A percentile compares a stretch with the other conserved stretches of the same genome.
These are phyloP conservation scores for Ogataea siamensis DNA, from an alignment of 805 yeast species.

Conservation along the genomic window DNA sequence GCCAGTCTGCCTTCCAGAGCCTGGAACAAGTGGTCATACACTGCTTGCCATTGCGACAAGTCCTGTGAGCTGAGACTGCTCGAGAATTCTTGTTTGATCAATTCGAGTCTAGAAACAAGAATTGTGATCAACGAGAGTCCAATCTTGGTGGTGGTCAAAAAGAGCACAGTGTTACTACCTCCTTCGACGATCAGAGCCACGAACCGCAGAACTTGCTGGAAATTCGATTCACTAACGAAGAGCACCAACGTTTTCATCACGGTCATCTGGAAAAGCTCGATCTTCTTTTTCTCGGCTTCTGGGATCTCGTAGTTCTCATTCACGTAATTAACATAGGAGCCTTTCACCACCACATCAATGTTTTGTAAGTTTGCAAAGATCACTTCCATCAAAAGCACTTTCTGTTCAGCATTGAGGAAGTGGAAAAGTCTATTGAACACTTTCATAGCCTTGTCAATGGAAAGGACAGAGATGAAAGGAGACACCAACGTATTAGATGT, in stretches of 20 bases:
- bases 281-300: constrained; percentile 50
- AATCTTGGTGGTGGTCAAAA: constrained; percentile 68
- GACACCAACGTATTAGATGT: constrained; percentile 58
- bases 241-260: constrained; percentile 82
- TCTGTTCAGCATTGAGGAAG: constrained; percentile 72
- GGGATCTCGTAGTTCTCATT: constrained; percentile 47
- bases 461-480: constrained; percentile 80
- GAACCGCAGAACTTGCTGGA: constrained; percentile 74
- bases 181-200: constrained; percentile 61
- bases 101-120: constrained; percentile 87
- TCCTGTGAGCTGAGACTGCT: constrained; percentile 50
- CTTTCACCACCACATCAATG: constrained; percentile 71
- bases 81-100: constrained; percentile 77
- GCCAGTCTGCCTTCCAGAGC: constrained; percentile 75
- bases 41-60: constrained; percentile 67
- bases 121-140: constrained; percentile 88
- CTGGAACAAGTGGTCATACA: constrained; percentile 80
- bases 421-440: constrained; percentile 85
- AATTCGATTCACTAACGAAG: constrained; percentile 76
- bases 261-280: constrained; percentile 76
- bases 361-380: constrained; percentile 78
- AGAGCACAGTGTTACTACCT: constrained; percentile 59
- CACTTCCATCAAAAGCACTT: constrained; percentile 71
- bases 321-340: constrained; percentile 69
- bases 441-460: constrained; percentile 85